A percentile compares a stretch with the other conserved stretches of the same genome.
These are phyloP conservation scores for Candida germanica DNA, from an alignment of 805 yeast species.

Conservation along the genomic window DNA sequence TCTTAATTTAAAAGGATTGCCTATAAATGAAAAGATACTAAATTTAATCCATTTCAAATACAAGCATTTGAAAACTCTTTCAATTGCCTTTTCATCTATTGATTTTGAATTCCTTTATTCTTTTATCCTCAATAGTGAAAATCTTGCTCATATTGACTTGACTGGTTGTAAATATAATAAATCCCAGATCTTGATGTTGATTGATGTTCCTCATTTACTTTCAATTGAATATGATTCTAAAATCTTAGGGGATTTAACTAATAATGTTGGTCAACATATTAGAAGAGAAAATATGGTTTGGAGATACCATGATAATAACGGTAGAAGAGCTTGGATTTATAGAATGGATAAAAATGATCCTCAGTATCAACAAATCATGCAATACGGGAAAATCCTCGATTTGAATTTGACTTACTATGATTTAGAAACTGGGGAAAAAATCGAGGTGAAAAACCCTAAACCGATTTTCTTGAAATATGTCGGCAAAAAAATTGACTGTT, in stretches of 20 bases:
- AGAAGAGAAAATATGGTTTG: conserved; percentile 36
- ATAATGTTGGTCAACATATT: conserved; percentile 33
- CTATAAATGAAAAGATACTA: conserved; percentile 43
- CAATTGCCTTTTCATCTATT: conserved; percentile 38
- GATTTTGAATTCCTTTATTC: conserved; percentile 34
- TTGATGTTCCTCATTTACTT: conserved; percentile 36
- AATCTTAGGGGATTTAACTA: conserved; percentile 47
- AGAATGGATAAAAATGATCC: conserved; percentile 35
- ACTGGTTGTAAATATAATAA: conserved; percentile 59
- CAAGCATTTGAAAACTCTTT: conserved; percentile 39
- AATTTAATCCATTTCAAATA: conserved; percentile 38
- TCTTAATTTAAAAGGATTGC: conserved; percentile 65
- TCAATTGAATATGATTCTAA: conserved; percentile 69
- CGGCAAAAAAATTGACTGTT: conserved; percentile 51
- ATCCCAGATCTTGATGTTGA: conserved; percentile 45
- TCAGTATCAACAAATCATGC: conserved; percentile 25
- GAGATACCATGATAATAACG: conserved; percentile 58
- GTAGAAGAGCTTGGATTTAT: conserved; percentile 81
- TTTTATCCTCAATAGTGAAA: conserved; percentile 24
- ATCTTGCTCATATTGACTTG: conserved; percentile 61
- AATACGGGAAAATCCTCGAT: conserved; percentile 15
- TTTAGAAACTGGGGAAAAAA: conserved; percentile 60
- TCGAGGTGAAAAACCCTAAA: conserved; percentile 41
- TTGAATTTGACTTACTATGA: conserved; percentile 56
- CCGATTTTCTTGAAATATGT: conserved; percentile 54